These are phyloP conservation scores for Halophytophthora batemanensis DNA, from an alignment of 352 stramenopile genomes.

Conservation along the genomic window DNA sequence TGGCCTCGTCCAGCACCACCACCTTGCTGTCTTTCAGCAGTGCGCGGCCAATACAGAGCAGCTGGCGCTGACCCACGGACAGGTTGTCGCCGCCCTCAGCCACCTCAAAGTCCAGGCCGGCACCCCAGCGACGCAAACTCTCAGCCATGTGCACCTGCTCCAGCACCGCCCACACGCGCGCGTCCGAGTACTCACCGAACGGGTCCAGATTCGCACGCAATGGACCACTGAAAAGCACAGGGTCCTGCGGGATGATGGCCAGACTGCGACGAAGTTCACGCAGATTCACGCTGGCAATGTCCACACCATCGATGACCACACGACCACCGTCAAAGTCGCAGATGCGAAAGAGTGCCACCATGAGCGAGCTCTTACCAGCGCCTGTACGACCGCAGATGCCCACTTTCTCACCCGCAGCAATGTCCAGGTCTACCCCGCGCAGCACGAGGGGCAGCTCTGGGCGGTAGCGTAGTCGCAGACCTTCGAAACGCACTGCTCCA, in stretches of 20 bases:
- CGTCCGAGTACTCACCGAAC: slow-evolving; percentile 62
- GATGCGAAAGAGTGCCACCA: slow-evolving; percentile 38
- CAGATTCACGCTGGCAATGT: slow-evolving; percentile 44
- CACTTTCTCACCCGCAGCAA: slow-evolving; percentile 37
- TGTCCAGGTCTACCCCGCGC: slow-evolving; percentile 23
- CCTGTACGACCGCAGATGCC: slow-evolving; percentile 55
- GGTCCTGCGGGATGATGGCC: too few species aligned
- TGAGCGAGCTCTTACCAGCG: slow-evolving; percentile 35
- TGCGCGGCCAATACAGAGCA: slow-evolving; percentile 94
- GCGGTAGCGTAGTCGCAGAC: slow-evolving; percentile 25
- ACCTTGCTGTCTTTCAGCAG: slow-evolving; percentile 89
- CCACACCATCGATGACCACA: slow-evolving; percentile 84
- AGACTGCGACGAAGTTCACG: slow-evolving; percentile 28
- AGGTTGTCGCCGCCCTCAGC: slow-evolving; percentile 93
- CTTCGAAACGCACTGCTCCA: slow-evolving; percentile 15
- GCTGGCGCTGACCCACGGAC: slow-evolving; percentile 91
- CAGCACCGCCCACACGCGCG: slow-evolving; percentile 43
- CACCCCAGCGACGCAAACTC: slow-evolving; percentile 32
- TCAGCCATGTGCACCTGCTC: slow-evolving; percentile 73
- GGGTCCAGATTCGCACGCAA: slow-evolving; percentile 88
- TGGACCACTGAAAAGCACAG: slow-evolving; percentile 83
- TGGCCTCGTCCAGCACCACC: slow-evolving; percentile 96
- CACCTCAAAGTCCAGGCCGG: slow-evolving; percentile 84
- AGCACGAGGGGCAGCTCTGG: slow-evolving; percentile 29
- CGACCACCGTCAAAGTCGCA: slow-evolving; percentile 50